Percentiles rank a stretch among this genome's conserved stretches.
These are phyloP conservation scores for Chytriomyces confervae DNA, from an alignment of 192 early-diverging fungal species.

Conservation along the genomic window DNA sequence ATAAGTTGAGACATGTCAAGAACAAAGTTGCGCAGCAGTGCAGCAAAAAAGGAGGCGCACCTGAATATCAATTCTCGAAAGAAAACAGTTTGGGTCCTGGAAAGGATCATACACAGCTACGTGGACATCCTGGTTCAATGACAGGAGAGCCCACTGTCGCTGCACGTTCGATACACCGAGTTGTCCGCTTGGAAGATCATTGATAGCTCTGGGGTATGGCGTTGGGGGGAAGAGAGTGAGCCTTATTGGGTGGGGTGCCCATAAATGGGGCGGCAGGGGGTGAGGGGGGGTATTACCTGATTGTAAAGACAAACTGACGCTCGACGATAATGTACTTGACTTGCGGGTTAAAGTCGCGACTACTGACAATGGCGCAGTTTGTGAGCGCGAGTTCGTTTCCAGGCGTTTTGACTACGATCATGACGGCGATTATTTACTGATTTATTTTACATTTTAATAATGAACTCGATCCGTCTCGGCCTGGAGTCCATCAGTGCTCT, in stretches of 20 bases:
- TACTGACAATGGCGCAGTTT: constrained; percentile 79
- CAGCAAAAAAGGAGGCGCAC: constrained; percentile 25
- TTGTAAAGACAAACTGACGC: constrained; percentile 80
- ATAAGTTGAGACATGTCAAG: background rate
- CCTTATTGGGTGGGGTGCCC: background rate
- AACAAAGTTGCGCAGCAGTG: constrained; percentile 3
- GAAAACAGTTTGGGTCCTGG: constrained; percentile 50
- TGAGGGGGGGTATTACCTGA: constrained; percentile 55
- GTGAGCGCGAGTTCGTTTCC: constrained; percentile 54
- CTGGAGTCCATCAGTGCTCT: constrained; percentile 54
- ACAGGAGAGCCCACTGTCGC: constrained; percentile 70
- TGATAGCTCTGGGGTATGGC: constrained; percentile 45
- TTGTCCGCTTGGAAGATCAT: constrained; percentile 49
- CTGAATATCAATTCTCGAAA: constrained; percentile 54
- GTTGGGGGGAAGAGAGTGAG: background rate
- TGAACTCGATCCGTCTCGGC: too few species aligned
- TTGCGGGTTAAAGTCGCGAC: constrained; percentile 71
- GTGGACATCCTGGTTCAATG: constrained; percentile 65
- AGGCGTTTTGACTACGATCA: constrained; percentile 27
- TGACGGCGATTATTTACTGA: background rate
- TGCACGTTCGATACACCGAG: constrained; percentile 64
- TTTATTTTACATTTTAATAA: too few species aligned
- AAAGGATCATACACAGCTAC: constrained; percentile 70
- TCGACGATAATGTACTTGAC: constrained; percentile 79
- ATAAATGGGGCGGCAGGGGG: constrained; percentile 1